Conservation (phyloP, 1,139 yeast genomes). For the Blastobotrys arbuscula region DNA sequence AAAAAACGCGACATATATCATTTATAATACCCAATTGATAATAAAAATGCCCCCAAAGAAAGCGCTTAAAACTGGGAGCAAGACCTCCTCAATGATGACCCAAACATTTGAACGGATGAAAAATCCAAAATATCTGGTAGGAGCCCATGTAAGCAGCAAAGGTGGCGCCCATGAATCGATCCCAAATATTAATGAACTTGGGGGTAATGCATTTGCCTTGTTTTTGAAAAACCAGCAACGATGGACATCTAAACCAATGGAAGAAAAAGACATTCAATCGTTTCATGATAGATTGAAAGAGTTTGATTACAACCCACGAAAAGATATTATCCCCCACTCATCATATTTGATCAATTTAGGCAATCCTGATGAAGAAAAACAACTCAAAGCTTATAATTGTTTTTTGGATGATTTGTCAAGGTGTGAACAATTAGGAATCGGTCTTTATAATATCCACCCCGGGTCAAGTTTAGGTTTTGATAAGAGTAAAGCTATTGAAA, state of each 20-base stretch:
- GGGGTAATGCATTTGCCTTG: conserved; percentile 74
- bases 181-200: conserved; percentile 16
- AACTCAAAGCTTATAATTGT: conserved; percentile 67
- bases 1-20: background rate
- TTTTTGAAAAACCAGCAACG: conserved; percentile 85
- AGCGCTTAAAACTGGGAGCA: background rate
- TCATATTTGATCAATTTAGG: conserved; percentile 89
- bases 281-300: conserved; percentile 59
- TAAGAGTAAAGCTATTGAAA: conserved; percentile 55
- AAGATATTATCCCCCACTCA: conserved; percentile 88
- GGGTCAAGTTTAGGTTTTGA: conserved; percentile 75
- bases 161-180: conserved; percentile 63
- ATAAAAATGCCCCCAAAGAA: conserved; percentile 13
- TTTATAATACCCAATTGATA: no score
- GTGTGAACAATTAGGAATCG: conserved; percentile 80
- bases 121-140: conserved; percentile 26
- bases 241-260: conserved; percentile 80
- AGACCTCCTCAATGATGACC: background rate
- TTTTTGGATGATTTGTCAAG: conserved; percentile 80
- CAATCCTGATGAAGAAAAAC: conserved; percentile 80
- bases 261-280: conserved; percentile 57
- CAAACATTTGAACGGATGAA: conserved; percentile 7
- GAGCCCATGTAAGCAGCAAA: conserved; percentile 35
- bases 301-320: conserved; percentile 62
- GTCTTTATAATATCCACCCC: conserved; percentile 89